Evolutionary conservation across 495 filamentous ascomycete species (phyloP).

Genomic region (Neurospora sp.): DNA sequence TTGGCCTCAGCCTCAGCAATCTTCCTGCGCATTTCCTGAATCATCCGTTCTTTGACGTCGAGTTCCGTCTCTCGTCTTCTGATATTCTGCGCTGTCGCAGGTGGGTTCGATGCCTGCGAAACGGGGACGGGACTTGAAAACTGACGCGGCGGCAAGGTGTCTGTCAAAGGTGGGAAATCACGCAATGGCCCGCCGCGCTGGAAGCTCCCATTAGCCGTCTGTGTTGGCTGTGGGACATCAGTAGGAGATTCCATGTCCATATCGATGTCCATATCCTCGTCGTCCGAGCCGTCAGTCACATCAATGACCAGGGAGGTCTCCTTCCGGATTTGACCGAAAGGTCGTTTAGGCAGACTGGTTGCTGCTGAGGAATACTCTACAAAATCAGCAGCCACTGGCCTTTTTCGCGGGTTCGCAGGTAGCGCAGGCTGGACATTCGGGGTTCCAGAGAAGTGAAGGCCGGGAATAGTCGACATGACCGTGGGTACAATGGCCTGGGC

Average conservation of each 20-base stretch:
- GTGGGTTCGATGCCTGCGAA: constrained; percentile 24
- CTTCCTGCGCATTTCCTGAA: constrained; percentile 61
- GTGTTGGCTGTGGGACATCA: constrained; percentile 22
- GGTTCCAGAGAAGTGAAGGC: constrained; percentile 3
- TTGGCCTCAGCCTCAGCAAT: constrained; percentile 70
- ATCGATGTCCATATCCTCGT: constrained; percentile 41
- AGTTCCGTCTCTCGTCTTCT: constrained; percentile 42
- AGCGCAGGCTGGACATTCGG: background rate
- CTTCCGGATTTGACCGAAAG: constrained; percentile 45
- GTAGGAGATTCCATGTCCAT: constrained; percentile 38
- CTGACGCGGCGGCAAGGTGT: constrained; percentile 26
- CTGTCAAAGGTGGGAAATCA: constrained; percentile 36
- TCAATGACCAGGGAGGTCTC: constrained; percentile 59
- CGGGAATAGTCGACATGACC: constrained; percentile 3
- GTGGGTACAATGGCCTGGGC: background rate
- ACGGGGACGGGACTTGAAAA: constrained; percentile 28
- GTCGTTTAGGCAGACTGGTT: constrained; percentile 45
- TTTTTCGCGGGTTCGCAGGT: constrained; percentile 44
- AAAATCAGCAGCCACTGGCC: constrained; percentile 81
- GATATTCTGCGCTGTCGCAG: constrained; percentile 7
- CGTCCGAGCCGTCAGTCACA: constrained; percentile 48
- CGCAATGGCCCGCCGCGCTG: constrained; percentile 27
- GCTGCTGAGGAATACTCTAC: constrained; percentile 41
- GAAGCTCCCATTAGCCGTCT: constrained; percentile 9
- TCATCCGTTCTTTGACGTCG: constrained; percentile 54